Evolutionary conservation across 2,329 filamentous ascomycete species (phyloP), one percentile per base, ranked within the genome.

Genomic region (Sphaerulina populicola): DNA sequence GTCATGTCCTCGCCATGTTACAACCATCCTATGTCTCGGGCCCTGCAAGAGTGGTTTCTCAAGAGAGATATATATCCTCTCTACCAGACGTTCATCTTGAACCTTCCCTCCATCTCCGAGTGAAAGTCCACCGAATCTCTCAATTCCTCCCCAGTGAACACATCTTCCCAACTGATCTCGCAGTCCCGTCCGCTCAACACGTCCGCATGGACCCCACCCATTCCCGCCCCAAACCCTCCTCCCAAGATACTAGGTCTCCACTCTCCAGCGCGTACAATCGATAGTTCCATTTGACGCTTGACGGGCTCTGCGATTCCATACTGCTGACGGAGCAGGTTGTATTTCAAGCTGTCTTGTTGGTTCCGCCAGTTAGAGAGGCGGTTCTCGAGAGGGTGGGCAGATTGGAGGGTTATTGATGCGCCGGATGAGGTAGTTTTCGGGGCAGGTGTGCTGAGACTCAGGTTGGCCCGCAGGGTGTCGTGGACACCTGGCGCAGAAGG

Each of bases 271-370:
- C 81, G 75, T 14, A 87, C 83, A 67, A 94, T 91, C 79, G 88
- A 87, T 69, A 95, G 77, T 76, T 98, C 93, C 93, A 98, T 96
- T 55, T 85, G 87, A 49, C 91, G 82, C 51, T 89, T 82, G 63
- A 97, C 82, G 2, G 93, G 93, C 78, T 97, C 93, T 23, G 86
- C 88, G 64, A 96, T 84, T 59, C 93, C 93, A 70, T 89, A 97
- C 42, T 88, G 83, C 60, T 88, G 86, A 58, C 88, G 83, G 63
- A 97, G 80, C 47, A 82, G 78, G 73, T 90, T 83, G 86, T 95
- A 93, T 72, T 94, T 93, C 68, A 95, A 72, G 31, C 75, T 70
- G 63, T 95, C 85, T 73, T 96, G 91, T 38, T 90, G 95, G 52
- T 83, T 77, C 71, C 91, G 87, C 93, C 93, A 98, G 66, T 83